Conservation (phyloP, 1,139 yeast species). For the Taiozyma onychis region DNA sequence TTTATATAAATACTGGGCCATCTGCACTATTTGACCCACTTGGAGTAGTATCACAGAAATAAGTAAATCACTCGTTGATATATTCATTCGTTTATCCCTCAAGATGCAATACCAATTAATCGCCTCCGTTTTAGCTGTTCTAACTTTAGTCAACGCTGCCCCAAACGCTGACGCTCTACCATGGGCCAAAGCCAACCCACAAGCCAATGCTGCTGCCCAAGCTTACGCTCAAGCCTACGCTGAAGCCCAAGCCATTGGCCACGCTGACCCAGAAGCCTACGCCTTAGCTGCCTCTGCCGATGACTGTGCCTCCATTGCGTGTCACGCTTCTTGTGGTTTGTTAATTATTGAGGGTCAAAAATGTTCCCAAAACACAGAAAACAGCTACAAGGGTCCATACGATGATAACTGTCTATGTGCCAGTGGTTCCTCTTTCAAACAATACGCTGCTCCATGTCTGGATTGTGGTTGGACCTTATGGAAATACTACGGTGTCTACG, state of each 20-base stretch:
- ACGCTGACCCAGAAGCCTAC: constrained; percentile 16
- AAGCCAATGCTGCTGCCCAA: constrained; percentile 12
- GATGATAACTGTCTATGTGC: constrained; percentile 24
- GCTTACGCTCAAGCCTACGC: constrained; percentile 15
- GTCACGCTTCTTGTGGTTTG: constrained; percentile 14
- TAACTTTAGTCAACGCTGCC: constrained; percentile 8
- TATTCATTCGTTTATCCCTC: constrained; percentile 3
- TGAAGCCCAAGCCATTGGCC: constrained; percentile 13
- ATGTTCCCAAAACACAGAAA: constrained; percentile 9
- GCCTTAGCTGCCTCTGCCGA: constrained; percentile 14
- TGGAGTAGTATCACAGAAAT: too few relatives aligned
- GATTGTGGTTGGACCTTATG: constrained; percentile 30
- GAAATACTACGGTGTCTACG: constrained; percentile 24
- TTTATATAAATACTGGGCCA: neutral
- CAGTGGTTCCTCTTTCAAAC: constrained; percentile 17
- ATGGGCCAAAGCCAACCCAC: constrained; percentile 13
- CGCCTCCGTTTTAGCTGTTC: constrained; percentile 7
- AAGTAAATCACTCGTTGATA: neutral
- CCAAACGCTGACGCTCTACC: constrained; percentile 10
- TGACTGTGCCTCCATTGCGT: constrained; percentile 12
- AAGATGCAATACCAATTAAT: constrained; percentile 7
- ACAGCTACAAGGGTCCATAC: constrained; percentile 17
- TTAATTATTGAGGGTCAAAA: constrained; percentile 11
- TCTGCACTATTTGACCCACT: neutral
- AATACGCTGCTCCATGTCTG: constrained; percentile 22